Evolutionary conservation across 2,329 filamentous ascomycete genomes (phyloP), one percentile per base, ranked within the genome.

Genomic region (Botryotinia globosa): DNA sequence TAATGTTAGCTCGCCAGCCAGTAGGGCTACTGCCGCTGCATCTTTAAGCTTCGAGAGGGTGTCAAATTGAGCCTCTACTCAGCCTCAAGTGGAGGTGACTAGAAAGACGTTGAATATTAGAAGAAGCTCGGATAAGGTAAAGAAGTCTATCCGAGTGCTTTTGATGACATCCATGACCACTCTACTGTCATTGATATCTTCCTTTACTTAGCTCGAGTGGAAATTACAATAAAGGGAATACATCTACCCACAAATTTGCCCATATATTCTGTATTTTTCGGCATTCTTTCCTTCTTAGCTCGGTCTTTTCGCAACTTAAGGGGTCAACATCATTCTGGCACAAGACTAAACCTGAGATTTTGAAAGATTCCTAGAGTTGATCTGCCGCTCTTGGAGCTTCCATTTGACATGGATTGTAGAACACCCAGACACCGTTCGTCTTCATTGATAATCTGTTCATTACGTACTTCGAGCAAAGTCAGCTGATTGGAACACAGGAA

Each of bases 401-500:
- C 22, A 16, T 22, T 20, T 54, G 34, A 39, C n/a, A 61, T 69
- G 66, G 51, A 69, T 45, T 61, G 29, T 25, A 61, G 37, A 71
- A 54, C 37, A 64, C 69, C 69, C 37, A 65, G 22, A n/a, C 69
- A 71, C 59, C 34, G 69, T 65, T 71, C 37, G 69, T 71, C n/a
- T 44, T 20, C 59, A 34, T 22, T 44, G 10, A 54, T 39, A 22
- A 14, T 14, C 5, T 42, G 42, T 51, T 56, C 20, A 25, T 39
- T 39, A 37, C 34, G 39, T 56, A 42, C 18, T 67, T 37, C 12
- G 7, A 67, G 29, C 16, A n/a, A 9, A 29, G 29, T 67, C 51
- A 48, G 61, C 70, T 72, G 75, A 74, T 59, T 48, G 8, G 16
- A 72, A 73, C 73, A 39, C n/a, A 58, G 75, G 76, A 74, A 78